Base-by-base conservation (phyloP, 768 basidiomycete species). In the Brasilioporus rufonigricans region DNA sequence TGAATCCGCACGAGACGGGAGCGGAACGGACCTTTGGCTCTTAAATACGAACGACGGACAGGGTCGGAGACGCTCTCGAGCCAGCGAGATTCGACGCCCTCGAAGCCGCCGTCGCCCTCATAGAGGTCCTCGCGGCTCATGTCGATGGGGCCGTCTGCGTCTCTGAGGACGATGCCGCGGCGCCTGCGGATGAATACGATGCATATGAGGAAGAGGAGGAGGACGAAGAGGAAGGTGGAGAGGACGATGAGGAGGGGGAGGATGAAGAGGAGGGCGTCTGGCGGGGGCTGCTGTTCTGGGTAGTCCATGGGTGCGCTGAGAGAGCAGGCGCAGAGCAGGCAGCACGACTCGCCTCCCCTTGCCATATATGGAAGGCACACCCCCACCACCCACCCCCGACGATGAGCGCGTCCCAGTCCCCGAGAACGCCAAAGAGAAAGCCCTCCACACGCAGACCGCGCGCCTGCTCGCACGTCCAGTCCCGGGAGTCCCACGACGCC, bases 231-330 rank as follows among this genome's bases (percentile, higher is more conserved):
- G 60, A 98, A 89, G 6, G 93, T 93, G 23, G 91, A 88, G 32
- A 98, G 82, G 44, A 98, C 89, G 74, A 98, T 91, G 67, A 98
- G 85, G 50, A 99, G 81, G 26, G 96, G 96, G 7, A 99, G 82
- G 55, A 99, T 85, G 65, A 98, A 84, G 67, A 91, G 81, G 57
- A 92, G 83, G 29, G 88, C 82, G 65, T 91, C 88, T 49, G 78
- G 77, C 9, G 44, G 27, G 31, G 69, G 58, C 19, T 61, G 53
- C 27, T 63, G 66, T 21, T 69, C 65, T 48, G 63, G 53, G 39
- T 49, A 44, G 46, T 69, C 40, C 21, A 44, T 44, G 47, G 23
- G 26, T 24, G 23, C 18, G 14, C 29, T 46, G 45, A 32, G 44
- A 4, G 44, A 21, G 13, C 5, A 6, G 24, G 44, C 29, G 44